Evolutionary conservation across 179 eudicot species (phyloP).

Genomic region (Pouteria campechiana): DNA sequence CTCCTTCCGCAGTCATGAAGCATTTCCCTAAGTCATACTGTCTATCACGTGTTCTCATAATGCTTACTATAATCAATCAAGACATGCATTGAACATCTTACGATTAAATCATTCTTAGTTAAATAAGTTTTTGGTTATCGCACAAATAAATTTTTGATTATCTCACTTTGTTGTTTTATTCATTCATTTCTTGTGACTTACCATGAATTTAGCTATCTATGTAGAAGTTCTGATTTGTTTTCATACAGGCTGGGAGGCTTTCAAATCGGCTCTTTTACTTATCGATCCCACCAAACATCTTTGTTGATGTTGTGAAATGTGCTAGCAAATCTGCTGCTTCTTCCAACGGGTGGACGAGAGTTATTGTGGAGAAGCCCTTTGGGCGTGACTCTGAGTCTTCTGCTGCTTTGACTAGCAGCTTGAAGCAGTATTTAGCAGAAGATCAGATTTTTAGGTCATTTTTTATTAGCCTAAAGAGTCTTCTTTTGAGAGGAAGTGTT

Average conservation of each 20-base stretch:
- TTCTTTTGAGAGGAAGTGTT: neutral
- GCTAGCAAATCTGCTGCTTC: conserved; percentile 85
- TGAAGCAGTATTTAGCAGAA: conserved; percentile 76
- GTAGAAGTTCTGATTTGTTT: too few relatives aligned
- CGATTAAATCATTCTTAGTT: too few relatives aligned
- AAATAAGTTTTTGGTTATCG: too few relatives aligned
- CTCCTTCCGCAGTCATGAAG: too few relatives aligned
- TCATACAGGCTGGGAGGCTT: conserved; percentile 70
- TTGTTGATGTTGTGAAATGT: conserved; percentile 74
- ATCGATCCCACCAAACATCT: conserved; percentile 94
- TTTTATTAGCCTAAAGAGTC: neutral
- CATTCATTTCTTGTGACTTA: neutral
- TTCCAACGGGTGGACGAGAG: conserved; percentile 84
- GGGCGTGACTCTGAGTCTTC: conserved; percentile 96
- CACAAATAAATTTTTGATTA: too few relatives aligned
- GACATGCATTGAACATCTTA: too few relatives aligned
- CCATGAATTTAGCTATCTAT: too few relatives aligned
- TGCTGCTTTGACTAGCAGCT: conserved; percentile 75
- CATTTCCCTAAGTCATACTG: too few relatives aligned
- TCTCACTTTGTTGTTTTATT: too few relatives aligned
- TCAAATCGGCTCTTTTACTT: conserved; percentile 88
- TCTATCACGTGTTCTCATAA: too few relatives aligned
- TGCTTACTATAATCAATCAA: too few relatives aligned
- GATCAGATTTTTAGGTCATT: conserved; percentile 89
- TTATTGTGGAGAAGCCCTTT: conserved; percentile 96